Conservation (phyloP, 163 green algal genomes). For the Dunaliella salina region DNA sequence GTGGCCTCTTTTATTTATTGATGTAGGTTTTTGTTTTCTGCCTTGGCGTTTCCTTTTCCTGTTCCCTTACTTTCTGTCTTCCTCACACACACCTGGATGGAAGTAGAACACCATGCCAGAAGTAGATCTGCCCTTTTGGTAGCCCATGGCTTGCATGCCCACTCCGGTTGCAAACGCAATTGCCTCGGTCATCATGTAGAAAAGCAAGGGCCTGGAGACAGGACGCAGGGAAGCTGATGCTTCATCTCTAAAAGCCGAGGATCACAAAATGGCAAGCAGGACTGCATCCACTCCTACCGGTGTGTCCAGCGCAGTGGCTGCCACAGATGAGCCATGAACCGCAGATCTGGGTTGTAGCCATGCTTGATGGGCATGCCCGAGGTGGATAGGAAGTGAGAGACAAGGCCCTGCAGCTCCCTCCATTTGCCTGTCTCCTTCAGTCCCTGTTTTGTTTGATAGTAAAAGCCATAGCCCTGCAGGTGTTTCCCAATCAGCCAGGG, state of each 20-base stretch:
- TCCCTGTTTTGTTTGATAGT: constrained; percentile 15
- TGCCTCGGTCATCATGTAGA: constrained; percentile 40
- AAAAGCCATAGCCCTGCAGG: constrained; percentile 21
- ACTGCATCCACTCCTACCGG: neutral
- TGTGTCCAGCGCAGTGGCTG: constrained; percentile 25
- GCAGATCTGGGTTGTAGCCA: neutral
- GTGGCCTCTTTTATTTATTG: too few species aligned
- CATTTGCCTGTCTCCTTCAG: constrained; percentile 12
- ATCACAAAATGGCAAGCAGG: too few species aligned
- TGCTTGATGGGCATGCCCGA: constrained; percentile 3
- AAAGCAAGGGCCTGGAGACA: constrained; percentile 23
- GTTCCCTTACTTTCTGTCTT: too few species aligned
- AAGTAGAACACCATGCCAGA: constrained; percentile 18
- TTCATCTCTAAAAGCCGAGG: too few species aligned
- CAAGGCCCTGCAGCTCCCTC: constrained; percentile 4
- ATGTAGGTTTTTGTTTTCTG: too few species aligned
- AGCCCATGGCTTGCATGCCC: constrained; percentile 28
- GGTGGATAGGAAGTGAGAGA: constrained; percentile 1
- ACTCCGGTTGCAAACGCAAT: constrained; percentile 9
- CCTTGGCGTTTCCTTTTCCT: too few species aligned
- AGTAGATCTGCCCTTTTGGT: neutral
- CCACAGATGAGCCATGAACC: constrained; percentile 27
- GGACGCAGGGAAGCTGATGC: too few species aligned
- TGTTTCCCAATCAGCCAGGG: neutral
- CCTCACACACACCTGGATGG: neutral